Evolutionary conservation across 2,329 filamentous ascomycete genomes (phyloP).

Genomic region (Calonectria naviculata): DNA sequence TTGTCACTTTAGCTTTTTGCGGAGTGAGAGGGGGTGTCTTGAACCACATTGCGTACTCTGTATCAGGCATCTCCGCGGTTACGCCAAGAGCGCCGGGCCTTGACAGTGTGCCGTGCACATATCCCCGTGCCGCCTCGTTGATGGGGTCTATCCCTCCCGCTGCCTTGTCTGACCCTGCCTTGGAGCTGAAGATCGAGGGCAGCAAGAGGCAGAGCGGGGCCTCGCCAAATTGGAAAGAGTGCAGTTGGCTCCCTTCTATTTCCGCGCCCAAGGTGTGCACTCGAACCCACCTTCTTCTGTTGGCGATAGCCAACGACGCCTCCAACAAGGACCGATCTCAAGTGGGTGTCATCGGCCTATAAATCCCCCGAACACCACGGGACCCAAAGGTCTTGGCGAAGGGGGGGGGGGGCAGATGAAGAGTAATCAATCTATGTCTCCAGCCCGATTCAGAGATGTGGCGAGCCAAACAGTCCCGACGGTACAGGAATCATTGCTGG

Average conservation of each 20-base stretch:
- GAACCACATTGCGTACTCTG: not conserved
- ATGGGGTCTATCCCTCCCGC: not conserved
- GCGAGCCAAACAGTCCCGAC: not conserved
- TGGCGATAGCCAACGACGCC: conserved; percentile 8
- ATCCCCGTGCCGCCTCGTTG: not conserved
- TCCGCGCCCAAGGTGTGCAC: not conserved
- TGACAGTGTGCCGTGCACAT: not conserved
- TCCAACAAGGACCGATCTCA: conserved; percentile 7
- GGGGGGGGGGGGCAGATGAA: not conserved
- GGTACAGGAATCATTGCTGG: not conserved
- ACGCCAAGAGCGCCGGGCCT: not conserved
- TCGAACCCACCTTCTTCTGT: conserved; percentile 15
- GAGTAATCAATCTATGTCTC: not conserved
- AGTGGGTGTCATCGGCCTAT: conserved; percentile 3
- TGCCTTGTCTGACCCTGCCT: not conserved
- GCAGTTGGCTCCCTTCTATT: not conserved
- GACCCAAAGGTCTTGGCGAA: not conserved
- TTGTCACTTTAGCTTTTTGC: not conserved
- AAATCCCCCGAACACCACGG: conserved; percentile 5
- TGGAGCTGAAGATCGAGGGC: not conserved
- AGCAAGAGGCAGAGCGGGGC: not conserved
- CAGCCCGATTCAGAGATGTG: not conserved
- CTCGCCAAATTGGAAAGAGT: conserved; percentile 19
- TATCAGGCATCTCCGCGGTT: not conserved
- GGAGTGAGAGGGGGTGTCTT: not conserved